Evolutionary conservation across 805 yeast species (phyloP), one percentile per base, ranked within the genome.

Genomic region (Monosporozyma unispora): DNA sequence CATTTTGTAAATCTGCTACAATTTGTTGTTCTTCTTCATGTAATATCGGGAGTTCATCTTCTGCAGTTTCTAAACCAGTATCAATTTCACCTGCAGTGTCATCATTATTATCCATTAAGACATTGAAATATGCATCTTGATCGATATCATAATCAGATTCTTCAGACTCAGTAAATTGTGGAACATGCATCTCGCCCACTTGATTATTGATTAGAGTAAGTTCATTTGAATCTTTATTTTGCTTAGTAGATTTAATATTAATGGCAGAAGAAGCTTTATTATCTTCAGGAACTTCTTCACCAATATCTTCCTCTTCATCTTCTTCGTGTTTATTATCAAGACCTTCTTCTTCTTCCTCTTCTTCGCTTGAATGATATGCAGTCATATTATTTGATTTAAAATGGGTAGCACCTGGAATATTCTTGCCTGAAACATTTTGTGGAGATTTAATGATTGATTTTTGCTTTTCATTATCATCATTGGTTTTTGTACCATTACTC

Each of bases 201-300:
- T 33, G 46, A 44, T 27, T 21, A 29, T n/a, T 27, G 7, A 16
- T 16, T 29, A 29, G 16, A 4, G n/a, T 18, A 21, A 39, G 22
- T 27, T 42, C 33, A 28, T 39, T 37, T 29, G 46, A 18, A 16
- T 39, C 42, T 39, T 39, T 39, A 14, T 31, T 28, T 28, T 11
- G 33, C 12, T 28, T 28, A 9, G 10, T 28, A 3, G 14, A n/a
- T 19, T 39, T 21, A 25, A 25, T 25, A 5, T 25, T 25, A 5
- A 8, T n/a, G n/a, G n/a, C n/a, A n/a, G n/a, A n/a, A n/a, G n/a
- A n/a, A n/a, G n/a, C n/a, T 25, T 25, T 25, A 25, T 25, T 25
- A 39, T 21, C 27, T 6, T 39, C 58, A 22, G 57, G 50, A 2
- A 75, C 65, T 42, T 77, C 84, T 60, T 80, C 86, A 19, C 86